phyloP scores from a whole-genome alignment of 805 yeast species.

The Kuraishia ogatae region DNA sequence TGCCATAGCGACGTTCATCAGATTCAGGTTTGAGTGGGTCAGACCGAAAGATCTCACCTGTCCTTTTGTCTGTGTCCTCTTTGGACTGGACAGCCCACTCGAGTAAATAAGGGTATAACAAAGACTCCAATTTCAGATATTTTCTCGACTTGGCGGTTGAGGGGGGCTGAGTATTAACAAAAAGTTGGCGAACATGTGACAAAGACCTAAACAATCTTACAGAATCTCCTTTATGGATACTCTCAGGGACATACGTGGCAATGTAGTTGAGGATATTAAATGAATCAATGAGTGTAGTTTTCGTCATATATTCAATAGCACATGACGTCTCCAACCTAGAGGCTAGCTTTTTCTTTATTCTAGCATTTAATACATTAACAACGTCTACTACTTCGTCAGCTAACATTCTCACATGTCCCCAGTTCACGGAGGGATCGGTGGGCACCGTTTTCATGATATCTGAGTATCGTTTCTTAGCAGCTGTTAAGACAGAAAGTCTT shows the following conservation, averaged over 20 bases:
- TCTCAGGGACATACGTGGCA: not conserved
- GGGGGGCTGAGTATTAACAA: not conserved
- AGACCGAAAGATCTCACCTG: not conserved
- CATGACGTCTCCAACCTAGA: not conserved
- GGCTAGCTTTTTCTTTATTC: not conserved
- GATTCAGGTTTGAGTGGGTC: not conserved
- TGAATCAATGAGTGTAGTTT: not conserved
- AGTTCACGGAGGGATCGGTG: conserved; percentile 22
- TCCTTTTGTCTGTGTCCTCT: not conserved
- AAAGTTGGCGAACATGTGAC: not conserved
- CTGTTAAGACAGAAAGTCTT: conserved; percentile 22
- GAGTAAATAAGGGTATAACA: not conserved
- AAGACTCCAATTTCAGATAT: not conserved
- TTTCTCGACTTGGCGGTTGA: not conserved
- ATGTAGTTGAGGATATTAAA: not conserved
- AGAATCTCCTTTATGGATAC: not conserved
- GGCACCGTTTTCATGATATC: conserved; percentile 42
- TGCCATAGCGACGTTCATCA: conserved; percentile 22
- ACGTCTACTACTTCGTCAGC: not conserved
- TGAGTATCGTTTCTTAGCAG: conserved; percentile 30
- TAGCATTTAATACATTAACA: not conserved
- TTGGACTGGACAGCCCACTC: not conserved
- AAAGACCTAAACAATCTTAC: not conserved
- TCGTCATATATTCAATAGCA: not conserved
- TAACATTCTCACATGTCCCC: conserved; percentile 1